Base-by-base conservation (phyloP, 2,329 filamentous ascomycete genomes). In the Acephala macrosclerotiorum region DNA sequence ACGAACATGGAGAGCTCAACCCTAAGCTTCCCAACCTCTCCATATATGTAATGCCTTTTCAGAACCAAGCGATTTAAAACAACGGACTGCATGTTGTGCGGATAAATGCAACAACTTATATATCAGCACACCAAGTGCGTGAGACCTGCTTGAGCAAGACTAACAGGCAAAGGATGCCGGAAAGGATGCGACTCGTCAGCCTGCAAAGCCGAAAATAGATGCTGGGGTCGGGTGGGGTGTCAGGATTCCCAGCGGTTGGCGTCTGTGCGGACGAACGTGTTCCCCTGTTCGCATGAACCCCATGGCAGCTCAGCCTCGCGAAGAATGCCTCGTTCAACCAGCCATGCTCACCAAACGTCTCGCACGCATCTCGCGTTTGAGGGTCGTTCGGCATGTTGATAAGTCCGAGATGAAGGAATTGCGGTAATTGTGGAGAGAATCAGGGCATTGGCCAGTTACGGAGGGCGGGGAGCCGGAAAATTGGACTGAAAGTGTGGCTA, bases 181-280 rank as follows among this genome's bases (percentile, higher is more conserved):
- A 29, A 35, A 35, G 62, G 56, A 40, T 60, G 57, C 47, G 42
- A 56, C 26, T 42, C 45, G 57, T 29, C 51, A 49, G 61, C n/a
- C 40, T 42, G 36, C 33, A 33, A 51, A 62, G 61, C 65, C 64
- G 63, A 67, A 68, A 68, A 68, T 68, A 68, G 66, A 63, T 47
- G 58, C 22, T 22, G 29, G 59, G 47, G 8, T n/a, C 12, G 29
- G 42, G 12, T 29, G 20, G 47, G 18, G 60, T 35, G 61, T 33
- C 45, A 36, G 55, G 56, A 42, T 29, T 7, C 4, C 1, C 5
- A 33, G 49, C 49, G 49, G 49, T 53, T 53, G 40, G 20, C 25
- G 66, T 64, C 66, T 61, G 66, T 65, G 66, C 66, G 66, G 63
- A 56, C 51, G 66, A 66, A 63, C 58, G 29, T 36, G 45, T 38